Evolutionary conservation across 2,329 filamentous ascomycete genomes (phyloP), one percentile per base, ranked within the genome.

Genomic region (Coleophoma cylindrospora): DNA sequence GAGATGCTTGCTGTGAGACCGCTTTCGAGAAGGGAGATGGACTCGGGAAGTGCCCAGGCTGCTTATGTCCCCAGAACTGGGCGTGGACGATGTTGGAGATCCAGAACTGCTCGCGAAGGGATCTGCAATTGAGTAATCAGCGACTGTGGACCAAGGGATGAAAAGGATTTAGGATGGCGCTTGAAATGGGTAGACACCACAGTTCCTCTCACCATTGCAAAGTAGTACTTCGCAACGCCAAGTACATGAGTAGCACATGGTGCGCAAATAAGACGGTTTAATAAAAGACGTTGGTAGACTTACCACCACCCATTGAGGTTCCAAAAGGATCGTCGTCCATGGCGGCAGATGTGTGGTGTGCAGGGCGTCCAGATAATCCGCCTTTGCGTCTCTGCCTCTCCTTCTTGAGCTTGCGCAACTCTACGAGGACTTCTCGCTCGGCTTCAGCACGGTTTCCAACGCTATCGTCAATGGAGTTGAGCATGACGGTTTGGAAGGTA

Each of bases 401-500:
- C 13, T 33, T 51, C 55, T 69, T 66, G 15, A 76, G 52, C 4
- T 62, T 50, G 33, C 69, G 66, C 34, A 62, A 64, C 32, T 64
- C 44, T 15, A 54, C 54, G 4, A 57, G 51, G 5, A 59, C 48
- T n/a, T 64, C 55, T 6, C 55, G 52, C 33, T 61, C 53, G 4
- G 59, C 53, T 22, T 61, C 54, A 19, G 63, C 60, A 27, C 61
- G 57, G 17, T 64, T 49, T 12, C 59, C 45, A 2, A 61, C 53
- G 2, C 58, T 48, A 43, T 63, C 54, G 37, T 60, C 56, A n/a
- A 78, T 66, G 2, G 74, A 76, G 8, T 59, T 55, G 3, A 77
- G 63, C 17, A 77, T 66, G 45, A 71, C 70, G 43, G 63, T 63
- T 51, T 75, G 69, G 17, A 75, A 64, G 33, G 57, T 63, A 52